A percentile compares a stretch with the other conserved stretches of the same genome.
Conservation (phyloP, 345 rosid genomes). For the Salix suchowensis region DNA sequence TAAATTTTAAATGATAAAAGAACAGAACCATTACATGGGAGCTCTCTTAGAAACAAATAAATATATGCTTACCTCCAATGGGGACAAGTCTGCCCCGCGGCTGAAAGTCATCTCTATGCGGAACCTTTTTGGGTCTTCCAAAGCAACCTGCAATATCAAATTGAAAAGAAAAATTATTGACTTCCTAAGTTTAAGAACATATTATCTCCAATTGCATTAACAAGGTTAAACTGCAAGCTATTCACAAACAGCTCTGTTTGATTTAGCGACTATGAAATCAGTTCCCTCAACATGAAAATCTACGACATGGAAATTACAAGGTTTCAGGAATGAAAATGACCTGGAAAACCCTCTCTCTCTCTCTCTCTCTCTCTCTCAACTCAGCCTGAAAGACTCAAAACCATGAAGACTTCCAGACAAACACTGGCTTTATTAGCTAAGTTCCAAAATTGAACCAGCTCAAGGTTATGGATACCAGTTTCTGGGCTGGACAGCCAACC, state of each 20-base stretch:
- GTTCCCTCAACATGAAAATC: background rate
- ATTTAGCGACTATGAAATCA: background rate
- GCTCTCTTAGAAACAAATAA: background rate
- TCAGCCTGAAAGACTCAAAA: background rate
- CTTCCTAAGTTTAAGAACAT: background rate
- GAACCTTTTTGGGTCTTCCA: conserved; percentile 86
- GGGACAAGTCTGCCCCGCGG: conserved; percentile 96
- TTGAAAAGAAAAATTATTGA: too few relatives aligned
- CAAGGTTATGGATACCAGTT: background rate
- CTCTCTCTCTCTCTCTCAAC: background rate
- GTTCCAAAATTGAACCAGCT: background rate
- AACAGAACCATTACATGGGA: background rate
- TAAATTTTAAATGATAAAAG: background rate
- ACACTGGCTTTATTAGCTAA: background rate
- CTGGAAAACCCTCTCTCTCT: background rate
- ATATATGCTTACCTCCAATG: conserved; percentile 61
- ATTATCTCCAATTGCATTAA: background rate
- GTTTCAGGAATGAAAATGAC: background rate
- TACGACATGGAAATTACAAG: background rate
- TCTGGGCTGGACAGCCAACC: background rate
- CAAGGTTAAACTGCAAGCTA: background rate
- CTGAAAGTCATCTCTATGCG: conserved; percentile 89
- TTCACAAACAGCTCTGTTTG: background rate
- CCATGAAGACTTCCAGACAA: background rate
- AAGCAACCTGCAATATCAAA: conserved; percentile 46